phyloP scores from a whole-genome alignment of 139 green algal genomes.

The Tetratostichococcus sp. region DNA sequence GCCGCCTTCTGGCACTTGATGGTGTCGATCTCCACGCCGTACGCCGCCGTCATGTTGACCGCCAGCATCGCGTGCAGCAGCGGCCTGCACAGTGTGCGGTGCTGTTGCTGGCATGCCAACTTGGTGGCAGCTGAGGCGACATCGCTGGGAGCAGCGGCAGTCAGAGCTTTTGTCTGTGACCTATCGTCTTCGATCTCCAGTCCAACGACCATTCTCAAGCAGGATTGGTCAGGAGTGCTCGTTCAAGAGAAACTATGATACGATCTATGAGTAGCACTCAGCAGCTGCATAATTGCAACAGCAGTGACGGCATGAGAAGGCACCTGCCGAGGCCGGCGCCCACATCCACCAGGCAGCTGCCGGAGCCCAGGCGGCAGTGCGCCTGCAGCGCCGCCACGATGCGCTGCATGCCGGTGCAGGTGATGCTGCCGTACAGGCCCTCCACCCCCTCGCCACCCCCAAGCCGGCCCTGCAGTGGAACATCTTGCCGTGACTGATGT shows the following conservation, averaged over 20 bases:
- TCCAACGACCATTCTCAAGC: too few species aligned
- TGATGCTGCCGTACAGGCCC: conserved; percentile 88
- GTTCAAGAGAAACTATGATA: too few species aligned
- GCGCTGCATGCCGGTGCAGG: conserved; percentile 61
- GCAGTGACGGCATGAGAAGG: background rate
- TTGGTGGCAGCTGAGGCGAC: too few species aligned
- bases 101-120: too few species aligned
- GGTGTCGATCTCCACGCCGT: conserved; percentile 76
- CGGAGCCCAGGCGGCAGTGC: conserved; percentile 52
- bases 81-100: conserved; percentile 40
- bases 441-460: conserved; percentile 88
- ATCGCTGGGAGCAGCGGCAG: too few species aligned
- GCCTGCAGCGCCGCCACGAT: conserved; percentile 62
- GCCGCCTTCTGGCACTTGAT: conserved; percentile 84
- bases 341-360: conserved; percentile 76
- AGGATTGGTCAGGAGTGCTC: too few species aligned
- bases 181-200: too few species aligned
- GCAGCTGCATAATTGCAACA: too few species aligned
- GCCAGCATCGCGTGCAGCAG: conserved; percentile 74
- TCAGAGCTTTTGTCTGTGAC: too few species aligned
- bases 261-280: too few species aligned
- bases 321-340: conserved; percentile 82
- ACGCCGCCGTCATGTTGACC: conserved; percentile 32
- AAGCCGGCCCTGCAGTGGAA: conserved; percentile 65
- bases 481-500: too few species aligned